Evolutionary conservation across 805 yeast species (phyloP).

Genomic region (Sugiyamaella qingdaonensis): DNA sequence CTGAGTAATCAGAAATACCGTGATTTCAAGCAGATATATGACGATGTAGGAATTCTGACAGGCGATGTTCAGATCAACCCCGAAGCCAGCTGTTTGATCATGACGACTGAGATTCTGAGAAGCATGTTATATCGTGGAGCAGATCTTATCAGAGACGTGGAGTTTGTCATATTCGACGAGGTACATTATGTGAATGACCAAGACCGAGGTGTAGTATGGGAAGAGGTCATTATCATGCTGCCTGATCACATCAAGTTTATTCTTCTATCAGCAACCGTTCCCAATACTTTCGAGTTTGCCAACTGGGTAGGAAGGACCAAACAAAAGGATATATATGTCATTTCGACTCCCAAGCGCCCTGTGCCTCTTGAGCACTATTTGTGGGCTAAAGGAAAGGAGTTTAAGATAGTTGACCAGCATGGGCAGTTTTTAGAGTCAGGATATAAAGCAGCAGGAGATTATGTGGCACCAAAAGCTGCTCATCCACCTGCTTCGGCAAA

Average conservation of each 20-base stretch:
- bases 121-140: constrained; percentile 97
- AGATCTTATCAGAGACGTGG: constrained; percentile 93
- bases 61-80: constrained; percentile 98
- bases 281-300: constrained; percentile 97
- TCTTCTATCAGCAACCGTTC: constrained; percentile 92
- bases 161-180: constrained; percentile 95
- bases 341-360: constrained; percentile 94
- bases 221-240: constrained; percentile 94
- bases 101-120: constrained; percentile 96
- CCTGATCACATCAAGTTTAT: constrained; percentile 95
- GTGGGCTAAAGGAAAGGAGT: constrained; percentile 74
- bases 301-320: constrained; percentile 98
- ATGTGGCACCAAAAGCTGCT: constrained; percentile 17
- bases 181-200: constrained; percentile 97
- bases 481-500: constrained; percentile 45
- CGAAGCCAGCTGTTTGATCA: constrained; percentile 90
- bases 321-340: constrained; percentile 91
- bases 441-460: constrained; percentile 37
- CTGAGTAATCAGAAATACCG: constrained; percentile 85
- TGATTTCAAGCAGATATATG: constrained; percentile 76
- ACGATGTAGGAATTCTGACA: constrained; percentile 89
- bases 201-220: constrained; percentile 99
- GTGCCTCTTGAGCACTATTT: constrained; percentile 85
- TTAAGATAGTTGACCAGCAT: constrained; percentile 69
- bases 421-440: constrained; percentile 65